These are phyloP conservation scores for Mortierella sp. DNA, from an alignment of 371 early-diverging fungal species.

Conservation along the genomic window DNA sequence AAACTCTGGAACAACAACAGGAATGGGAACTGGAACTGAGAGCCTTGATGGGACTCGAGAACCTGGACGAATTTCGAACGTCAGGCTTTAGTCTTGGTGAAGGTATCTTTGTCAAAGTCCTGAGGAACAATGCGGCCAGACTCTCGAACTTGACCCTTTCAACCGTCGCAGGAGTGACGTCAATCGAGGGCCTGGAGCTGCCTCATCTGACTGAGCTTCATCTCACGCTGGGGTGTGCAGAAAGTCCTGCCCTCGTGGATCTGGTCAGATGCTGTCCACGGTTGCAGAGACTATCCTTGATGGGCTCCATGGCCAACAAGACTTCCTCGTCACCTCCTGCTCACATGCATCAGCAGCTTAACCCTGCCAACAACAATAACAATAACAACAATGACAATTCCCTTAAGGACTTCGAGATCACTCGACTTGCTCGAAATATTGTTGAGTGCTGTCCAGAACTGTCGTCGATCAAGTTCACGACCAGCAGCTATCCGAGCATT, in stretches of 20 bases:
- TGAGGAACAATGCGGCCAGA: slow-evolving; percentile 37
- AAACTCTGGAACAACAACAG: slow-evolving; percentile 40
- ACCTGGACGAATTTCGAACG: slow-evolving; percentile 37
- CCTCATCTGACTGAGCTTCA: slow-evolving; percentile 37
- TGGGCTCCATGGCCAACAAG: slow-evolving; percentile 26
- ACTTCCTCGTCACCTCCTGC: slow-evolving; percentile 4
- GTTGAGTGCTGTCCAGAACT: slow-evolving; percentile 39
- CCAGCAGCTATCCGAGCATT: slow-evolving; percentile 5
- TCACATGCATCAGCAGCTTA: slow-evolving; percentile 1
- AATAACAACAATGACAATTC: not conserved
- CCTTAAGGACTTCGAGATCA: slow-evolving; percentile 11
- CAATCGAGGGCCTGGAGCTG: slow-evolving; percentile 36
- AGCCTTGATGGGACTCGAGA: slow-evolving; percentile 31
- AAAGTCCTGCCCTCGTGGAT: slow-evolving; percentile 41
- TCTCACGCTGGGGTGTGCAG: slow-evolving; percentile 29
- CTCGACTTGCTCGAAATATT: slow-evolving; percentile 28
- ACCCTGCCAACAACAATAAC: slow-evolving; percentile 8
- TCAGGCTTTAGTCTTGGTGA: slow-evolving; percentile 44
- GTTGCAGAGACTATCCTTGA: slow-evolving; percentile 27
- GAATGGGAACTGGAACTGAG: slow-evolving; percentile 36
- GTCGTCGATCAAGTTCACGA: slow-evolving; percentile 21
- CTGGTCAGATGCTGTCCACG: slow-evolving; percentile 37
- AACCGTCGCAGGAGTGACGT: slow-evolving; percentile 40
- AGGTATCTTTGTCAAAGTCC: slow-evolving; percentile 43
- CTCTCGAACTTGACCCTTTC: slow-evolving; percentile 31